Base-by-base conservation (phyloP, 2,329 filamentous ascomycete species). In the Diaporthe australafricana region DNA sequence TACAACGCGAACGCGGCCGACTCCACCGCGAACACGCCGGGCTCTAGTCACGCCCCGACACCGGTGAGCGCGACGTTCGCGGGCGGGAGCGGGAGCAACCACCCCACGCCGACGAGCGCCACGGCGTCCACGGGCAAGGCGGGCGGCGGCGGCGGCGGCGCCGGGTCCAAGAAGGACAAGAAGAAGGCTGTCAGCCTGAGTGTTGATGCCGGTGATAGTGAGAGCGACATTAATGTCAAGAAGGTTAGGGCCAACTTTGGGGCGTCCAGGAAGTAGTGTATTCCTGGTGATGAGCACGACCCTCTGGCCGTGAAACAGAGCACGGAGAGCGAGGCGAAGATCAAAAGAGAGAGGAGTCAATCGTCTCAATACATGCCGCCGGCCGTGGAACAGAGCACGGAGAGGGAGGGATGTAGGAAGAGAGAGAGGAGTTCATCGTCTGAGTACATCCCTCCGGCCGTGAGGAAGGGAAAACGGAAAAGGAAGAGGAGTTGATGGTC, bases 191-290 rank as follows among this genome's bases (percentile, higher is more conserved):
- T 72, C 17, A 68, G 38, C 84, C 69, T 3, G 70, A 57, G 74
- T 3, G 75, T 72, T 2, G 77, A 74, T 17, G 72, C 70, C 35
- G 77, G 88, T 32, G 90, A 91, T 71, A 91, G 89, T 80, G 90
- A 91, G 80, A 87, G 85, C 27, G 89, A 91, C 70, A 82, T 84
- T 20, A 80, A 81, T 62, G 79, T 82, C 60, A 90, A 87, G 77
- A 86, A 90, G 80, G 87, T 88, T 69, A 83, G 89, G 74, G 90
- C 88, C 3, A 88, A 88, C 76, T 90, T 90, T 78, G 88, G 88
- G 20, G 86, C 87, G 0, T 83, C 83, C 38, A 83, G 88, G 70
- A 90, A 88, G 77, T 69, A 69, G 67, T 53, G 22, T 5, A 30
- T 27, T 60, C 60, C 45, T 50, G 53, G 12, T n/a, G 40, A 45